A percentile compares a stretch with the other conserved stretches of the same genome.
These are phyloP conservation scores for Chlamydomonas sphaeroides DNA, from an alignment of 139 green algal species.

Conservation along the genomic window DNA sequence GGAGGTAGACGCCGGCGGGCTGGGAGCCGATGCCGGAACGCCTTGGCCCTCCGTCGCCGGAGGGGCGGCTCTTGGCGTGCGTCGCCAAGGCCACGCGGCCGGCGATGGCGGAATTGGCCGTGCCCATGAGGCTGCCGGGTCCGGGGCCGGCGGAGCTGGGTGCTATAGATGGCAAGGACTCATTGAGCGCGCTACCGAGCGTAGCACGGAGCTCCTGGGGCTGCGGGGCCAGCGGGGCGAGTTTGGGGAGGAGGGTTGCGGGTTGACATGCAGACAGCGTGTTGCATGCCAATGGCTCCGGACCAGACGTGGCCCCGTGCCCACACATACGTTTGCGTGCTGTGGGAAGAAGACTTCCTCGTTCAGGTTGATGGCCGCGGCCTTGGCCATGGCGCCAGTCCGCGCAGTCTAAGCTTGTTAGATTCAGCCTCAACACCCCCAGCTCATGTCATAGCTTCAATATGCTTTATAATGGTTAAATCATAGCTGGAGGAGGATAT, in stretches of 20 bases:
- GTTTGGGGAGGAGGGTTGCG: no score
- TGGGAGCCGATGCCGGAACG: background rate
- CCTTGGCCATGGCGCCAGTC: conserved; percentile 17
- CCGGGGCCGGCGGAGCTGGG: background rate
- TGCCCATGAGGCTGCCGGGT: background rate
- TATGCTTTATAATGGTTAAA: no score
- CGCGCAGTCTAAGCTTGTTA: background rate
- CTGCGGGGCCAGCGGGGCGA: background rate
- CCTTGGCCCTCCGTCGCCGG: background rate
- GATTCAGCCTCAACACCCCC: no score
- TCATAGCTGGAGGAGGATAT: no score
- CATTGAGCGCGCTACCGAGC: background rate
- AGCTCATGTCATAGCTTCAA: no score
- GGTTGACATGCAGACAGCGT: background rate
- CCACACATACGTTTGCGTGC: background rate
- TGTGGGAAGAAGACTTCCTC: background rate
- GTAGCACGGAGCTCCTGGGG: background rate
- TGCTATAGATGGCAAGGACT: background rate
- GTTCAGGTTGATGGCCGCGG: conserved; percentile 20
- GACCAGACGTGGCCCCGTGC: background rate
- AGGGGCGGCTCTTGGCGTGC: background rate
- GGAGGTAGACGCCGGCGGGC: background rate
- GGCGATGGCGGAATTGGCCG: background rate
- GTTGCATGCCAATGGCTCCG: background rate
- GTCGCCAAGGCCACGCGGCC: background rate